These are phyloP conservation scores for Aechmea fasciata DNA, from an alignment of 176 grass and related monocot species.

Conservation along the genomic window DNA sequence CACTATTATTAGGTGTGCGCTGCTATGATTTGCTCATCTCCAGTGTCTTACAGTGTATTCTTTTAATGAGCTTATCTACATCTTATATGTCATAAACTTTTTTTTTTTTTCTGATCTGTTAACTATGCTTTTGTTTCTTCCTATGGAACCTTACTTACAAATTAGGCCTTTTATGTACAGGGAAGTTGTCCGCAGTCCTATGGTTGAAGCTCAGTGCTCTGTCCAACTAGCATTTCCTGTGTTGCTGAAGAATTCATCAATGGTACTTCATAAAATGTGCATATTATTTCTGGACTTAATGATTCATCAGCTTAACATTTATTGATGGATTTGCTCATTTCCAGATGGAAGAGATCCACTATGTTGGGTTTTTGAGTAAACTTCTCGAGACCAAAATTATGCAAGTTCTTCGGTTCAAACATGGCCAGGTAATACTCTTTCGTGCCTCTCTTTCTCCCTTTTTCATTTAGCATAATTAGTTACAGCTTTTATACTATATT, in stretches of 20 bases:
- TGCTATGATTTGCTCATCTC: neutral
- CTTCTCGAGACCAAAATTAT: slow-evolving; percentile 96
- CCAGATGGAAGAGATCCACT: slow-evolving; percentile 90
- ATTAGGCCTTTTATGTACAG: slow-evolving; percentile 34
- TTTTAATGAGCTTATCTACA: neutral
- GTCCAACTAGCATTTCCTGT: slow-evolving; percentile 95
- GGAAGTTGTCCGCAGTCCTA: slow-evolving; percentile 89
- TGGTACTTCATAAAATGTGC: slow-evolving; percentile 35
- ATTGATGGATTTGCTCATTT: slow-evolving; percentile 13
- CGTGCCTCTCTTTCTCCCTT: neutral
- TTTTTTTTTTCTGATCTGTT: neutral
- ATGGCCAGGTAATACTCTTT: slow-evolving; percentile 66
- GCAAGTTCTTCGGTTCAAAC: slow-evolving; percentile 99
- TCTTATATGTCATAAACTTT: neutral
- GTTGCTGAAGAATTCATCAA: slow-evolving; percentile 59
- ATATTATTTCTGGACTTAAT: slow-evolving; percentile 4
- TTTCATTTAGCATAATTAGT: slow-evolving; percentile 1
- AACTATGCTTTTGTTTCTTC: neutral
- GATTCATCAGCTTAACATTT: slow-evolving; percentile 23
- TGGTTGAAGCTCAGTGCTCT: slow-evolving; percentile 99
- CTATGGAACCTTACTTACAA: slow-evolving; percentile 3
- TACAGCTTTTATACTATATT: neutral
- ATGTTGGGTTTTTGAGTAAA: slow-evolving; percentile 91
- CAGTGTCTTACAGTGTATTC: neutral
- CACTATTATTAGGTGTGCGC: slow-evolving; percentile 61